Evolutionary conservation across 2,329 filamentous ascomycete species (phyloP), one percentile per base, ranked within the genome.

Genomic region (Ophiostoma sp.): DNA sequence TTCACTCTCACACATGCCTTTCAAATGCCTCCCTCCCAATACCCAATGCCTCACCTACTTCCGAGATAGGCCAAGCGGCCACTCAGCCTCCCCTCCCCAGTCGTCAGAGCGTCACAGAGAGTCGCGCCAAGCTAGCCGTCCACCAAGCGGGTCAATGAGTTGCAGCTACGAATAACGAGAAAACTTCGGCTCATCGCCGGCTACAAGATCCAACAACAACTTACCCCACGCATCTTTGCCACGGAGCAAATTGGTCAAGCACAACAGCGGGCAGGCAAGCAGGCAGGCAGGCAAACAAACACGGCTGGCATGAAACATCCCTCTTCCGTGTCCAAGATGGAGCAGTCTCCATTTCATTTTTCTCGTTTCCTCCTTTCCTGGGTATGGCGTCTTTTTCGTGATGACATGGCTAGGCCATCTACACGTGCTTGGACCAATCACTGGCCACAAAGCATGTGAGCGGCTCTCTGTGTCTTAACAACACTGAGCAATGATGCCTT

Each of bases 161-260:
- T n/a, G 19, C 8, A 48, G 45, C 22, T 8, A 28, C 5, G 22
- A 66, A 45, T 36, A 36, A 61, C 25, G 28, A 61, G 31, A 61
- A 64, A 69, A n/a, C 12, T 61, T 73, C 72, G 72, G 72, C 72
- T 73, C 45, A 61, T 73, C 31, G 57, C 68, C 72, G 72, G 72
- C 68, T 73, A 73, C 66, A 64, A 48, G 25, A 63, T 50, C 19
- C 42, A 36, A 42, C 69, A 15, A 22, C 69, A 31, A 50, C 42
- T n/a, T 22, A 45, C 28, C 36, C 61, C 36, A 28, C 36, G n/a
- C 36, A 28, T 42, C 36, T 9, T 28, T 2, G 61, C 61, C 61
- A 45, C 61, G 61, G 36, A 64, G 36, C 36, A 45, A 25, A 5
- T 45, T 45, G 36, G 33, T 17, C 9, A 28, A 22, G 3, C 36